Base-by-base conservation (phyloP, 768 basidiomycete genomes). In the Lactarius trivialis region DNA sequence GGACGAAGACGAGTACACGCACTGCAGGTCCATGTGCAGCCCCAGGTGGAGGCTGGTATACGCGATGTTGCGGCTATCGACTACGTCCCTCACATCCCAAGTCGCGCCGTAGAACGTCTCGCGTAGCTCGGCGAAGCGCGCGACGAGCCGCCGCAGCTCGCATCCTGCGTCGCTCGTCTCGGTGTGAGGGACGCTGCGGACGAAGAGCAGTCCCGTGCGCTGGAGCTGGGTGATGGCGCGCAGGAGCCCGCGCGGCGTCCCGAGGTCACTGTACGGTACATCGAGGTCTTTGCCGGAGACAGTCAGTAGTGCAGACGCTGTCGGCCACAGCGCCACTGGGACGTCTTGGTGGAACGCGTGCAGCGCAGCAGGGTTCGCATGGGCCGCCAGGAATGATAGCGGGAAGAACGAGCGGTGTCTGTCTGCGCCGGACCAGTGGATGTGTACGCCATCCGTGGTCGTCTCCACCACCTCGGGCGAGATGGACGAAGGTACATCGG, bases 11-110 rank as follows among this genome's bases (percentile, higher is more conserved):
- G 4, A 12, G 26, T 28, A 24, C 12, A 79, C 92, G 66, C 70
- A 95, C 93, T 89, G 74, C 0, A 98, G 76, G 75, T 98, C 96
- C 89, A 92, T 91, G 70, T 98, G 95, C 24, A 95, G 71, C 0
- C 88, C 95, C 9, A 99, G 78, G 67, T 91, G 81, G 28, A 97
- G 78, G 71, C 93, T 86, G 14, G 96, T 99, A 72, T 97, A 98
- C 4, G 96, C 96, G 60, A 99, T 93, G 72, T 99, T 99, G 67
- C 79, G 82, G 69, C 89, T 89, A 59, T 91, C 79, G 45, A 73
- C 76, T 43, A 85, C 68, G 63, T 86, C 91, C 75, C 84, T 83
- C 30, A 98, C 95, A 71, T 97, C 85, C 93, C 93, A 98, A 1
- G 88, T 70, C 50, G 80, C 77, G 0, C 96, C 96, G 67, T 99